Conservation (phyloP, 1,284 basidiomycete species). For the Schizophyllum commune region DNA sequence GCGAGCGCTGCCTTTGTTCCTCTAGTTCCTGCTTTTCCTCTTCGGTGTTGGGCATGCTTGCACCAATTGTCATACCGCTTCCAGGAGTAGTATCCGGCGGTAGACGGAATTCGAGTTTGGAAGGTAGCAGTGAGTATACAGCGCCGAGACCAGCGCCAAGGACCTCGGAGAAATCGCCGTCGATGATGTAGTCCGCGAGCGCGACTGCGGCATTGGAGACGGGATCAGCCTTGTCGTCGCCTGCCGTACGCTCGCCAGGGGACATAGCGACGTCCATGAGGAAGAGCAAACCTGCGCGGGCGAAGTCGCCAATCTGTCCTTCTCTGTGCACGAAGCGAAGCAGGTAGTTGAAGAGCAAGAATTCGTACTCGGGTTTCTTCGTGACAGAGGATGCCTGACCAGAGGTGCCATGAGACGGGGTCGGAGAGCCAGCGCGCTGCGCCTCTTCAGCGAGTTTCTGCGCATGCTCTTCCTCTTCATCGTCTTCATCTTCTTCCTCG, state of each 20-base stretch:
- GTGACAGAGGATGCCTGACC: constrained; percentile 33
- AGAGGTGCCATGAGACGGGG: constrained; percentile 52
- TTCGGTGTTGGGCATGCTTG: constrained; percentile 37
- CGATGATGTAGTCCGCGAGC: constrained; percentile 88
- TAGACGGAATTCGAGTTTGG: constrained; percentile 65
- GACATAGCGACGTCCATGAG: constrained; percentile 94
- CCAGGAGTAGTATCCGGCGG: constrained; percentile 31
- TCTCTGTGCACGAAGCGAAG: constrained; percentile 94
- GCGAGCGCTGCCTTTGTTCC: constrained; percentile 44
- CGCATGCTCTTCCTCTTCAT: constrained; percentile 32
- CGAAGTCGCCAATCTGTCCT: constrained; percentile 89
- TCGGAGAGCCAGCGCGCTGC: constrained; percentile 40
- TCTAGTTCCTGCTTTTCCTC: constrained; percentile 49
- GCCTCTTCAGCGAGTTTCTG: constrained; percentile 13
- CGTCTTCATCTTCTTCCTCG: constrained; percentile 63
- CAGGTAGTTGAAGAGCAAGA: constrained; percentile 91
- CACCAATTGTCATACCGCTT: constrained; percentile 58
- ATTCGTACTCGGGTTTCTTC: constrained; percentile 86
- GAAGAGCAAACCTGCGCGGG: constrained; percentile 86
- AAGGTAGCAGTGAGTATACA: constrained; percentile 86
- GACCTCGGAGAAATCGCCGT: constrained; percentile 95
- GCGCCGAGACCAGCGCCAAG: constrained; percentile 91
- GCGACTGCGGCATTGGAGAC: constrained; percentile 77
- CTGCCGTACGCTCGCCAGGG: constrained; percentile 40
- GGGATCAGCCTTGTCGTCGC: constrained; percentile 46